Evolutionary conservation across 1,284 basidiomycete genomes (phyloP).

Genomic region (Ganoderma meredithae): DNA sequence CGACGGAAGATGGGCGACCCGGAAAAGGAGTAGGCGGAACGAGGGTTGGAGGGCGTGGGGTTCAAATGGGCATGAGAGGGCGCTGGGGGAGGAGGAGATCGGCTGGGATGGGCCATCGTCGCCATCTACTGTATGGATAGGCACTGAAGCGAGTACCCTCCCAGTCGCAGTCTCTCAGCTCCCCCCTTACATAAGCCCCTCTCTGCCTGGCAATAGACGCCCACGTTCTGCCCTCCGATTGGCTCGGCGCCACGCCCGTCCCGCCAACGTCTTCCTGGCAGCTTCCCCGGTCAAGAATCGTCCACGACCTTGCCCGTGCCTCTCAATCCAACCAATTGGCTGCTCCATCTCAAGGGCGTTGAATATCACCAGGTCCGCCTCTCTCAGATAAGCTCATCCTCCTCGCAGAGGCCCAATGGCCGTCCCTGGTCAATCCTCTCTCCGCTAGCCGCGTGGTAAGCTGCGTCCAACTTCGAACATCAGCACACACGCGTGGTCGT

Average conservation of each 20-base stretch:
- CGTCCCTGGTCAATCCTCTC: background rate
- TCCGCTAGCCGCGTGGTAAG: background rate
- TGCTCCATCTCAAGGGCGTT: background rate
- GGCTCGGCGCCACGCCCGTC: constrained; percentile 12
- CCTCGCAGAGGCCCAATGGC: background rate
- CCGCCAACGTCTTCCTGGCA: background rate
- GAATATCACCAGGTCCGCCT: background rate
- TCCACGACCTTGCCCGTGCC: constrained; percentile 1
- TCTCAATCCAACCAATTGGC: background rate
- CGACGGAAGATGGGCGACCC: background rate
- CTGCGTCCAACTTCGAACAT: background rate
- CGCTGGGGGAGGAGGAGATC: constrained; percentile 25
- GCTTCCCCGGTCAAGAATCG: background rate
- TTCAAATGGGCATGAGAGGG: constrained; percentile 21
- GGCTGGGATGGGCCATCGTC: constrained; percentile 36
- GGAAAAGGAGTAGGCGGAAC: constrained; percentile 17
- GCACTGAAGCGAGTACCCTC: constrained; percentile 38
- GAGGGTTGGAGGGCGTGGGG: constrained; percentile 21
- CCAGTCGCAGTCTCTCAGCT: constrained; percentile 35
- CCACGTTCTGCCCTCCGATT: constrained; percentile 20
- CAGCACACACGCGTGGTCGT: background rate
- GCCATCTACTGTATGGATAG: constrained; percentile 32
- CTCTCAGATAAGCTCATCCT: background rate
- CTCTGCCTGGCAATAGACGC: constrained; percentile 14
- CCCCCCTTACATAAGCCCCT: constrained; percentile 27